Percentiles rank a stretch among this genome's conserved stretches.
phyloP scores from a whole-genome alignment of 306 rosid species.

The Urtica urens region DNA sequence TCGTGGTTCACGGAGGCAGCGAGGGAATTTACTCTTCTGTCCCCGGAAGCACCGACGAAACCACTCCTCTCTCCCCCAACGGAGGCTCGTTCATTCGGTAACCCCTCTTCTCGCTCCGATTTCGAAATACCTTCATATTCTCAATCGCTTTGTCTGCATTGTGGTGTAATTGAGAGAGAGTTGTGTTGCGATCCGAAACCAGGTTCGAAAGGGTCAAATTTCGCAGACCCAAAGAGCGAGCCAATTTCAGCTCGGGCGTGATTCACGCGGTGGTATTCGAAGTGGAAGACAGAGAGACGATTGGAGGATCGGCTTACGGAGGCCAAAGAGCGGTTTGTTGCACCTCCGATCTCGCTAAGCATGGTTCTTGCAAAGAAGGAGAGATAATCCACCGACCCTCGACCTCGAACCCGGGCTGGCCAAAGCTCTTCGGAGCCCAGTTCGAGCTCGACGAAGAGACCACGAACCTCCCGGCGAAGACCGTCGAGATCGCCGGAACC shows the following conservation, averaged over 20 bases:
- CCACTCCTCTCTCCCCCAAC: conserved; percentile 20
- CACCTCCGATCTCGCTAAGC: conserved; percentile 80
- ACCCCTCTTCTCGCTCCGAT: background rate
- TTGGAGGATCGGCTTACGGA: conserved; percentile 96
- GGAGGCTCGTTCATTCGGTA: conserved; percentile 70
- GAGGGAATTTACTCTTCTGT: conserved; percentile 84
- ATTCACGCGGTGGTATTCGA: conserved; percentile 82
- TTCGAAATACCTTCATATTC: background rate
- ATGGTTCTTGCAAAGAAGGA: conserved; percentile 79
- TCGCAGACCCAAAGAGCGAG: conserved; percentile 43
- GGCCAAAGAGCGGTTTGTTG: conserved; percentile 99
- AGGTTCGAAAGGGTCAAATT: conserved; percentile 77
- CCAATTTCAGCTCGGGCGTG: conserved; percentile 64
- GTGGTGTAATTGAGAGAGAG: background rate
- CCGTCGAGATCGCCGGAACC: conserved; percentile 56
- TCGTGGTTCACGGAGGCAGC: conserved; percentile 87
- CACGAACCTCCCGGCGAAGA: conserved; percentile 40
- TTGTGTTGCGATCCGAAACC: conserved; percentile 20
- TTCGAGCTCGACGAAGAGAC: conserved; percentile 42
- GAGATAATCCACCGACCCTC: conserved; percentile 70
- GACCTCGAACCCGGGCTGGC: conserved; percentile 59
- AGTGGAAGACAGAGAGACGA: conserved; percentile 89
- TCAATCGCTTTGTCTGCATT: background rate
- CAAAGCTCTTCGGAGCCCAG: conserved; percentile 56
- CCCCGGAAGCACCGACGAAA: conserved; percentile 20